A percentile compares a stretch with the other conserved stretches of the same genome.
Conservation (phyloP, 2,329 filamentous ascomycete species). For the Aspergillus sergii region DNA sequence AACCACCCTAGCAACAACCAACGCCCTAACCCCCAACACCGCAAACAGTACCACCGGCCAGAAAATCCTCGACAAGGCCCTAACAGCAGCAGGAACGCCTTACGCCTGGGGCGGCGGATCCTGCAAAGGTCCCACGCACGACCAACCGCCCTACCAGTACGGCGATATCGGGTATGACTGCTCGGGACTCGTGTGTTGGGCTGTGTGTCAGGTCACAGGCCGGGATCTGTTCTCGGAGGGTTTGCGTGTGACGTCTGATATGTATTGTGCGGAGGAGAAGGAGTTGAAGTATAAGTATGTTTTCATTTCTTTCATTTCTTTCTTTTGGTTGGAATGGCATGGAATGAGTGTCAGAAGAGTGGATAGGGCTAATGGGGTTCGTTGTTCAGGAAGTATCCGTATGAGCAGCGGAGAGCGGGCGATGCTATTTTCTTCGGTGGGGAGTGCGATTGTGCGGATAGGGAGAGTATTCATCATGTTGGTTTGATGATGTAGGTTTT, state of each 20-base stretch:
- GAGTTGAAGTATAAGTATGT: not conserved
- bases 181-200: slow-evolving; percentile 31
- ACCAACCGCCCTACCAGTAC: slow-evolving; percentile 27
- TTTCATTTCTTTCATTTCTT: not conserved
- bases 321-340: not conserved
- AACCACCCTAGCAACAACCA: not conserved
- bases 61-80: slow-evolving; percentile 50
- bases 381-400: not conserved
- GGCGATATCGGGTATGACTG: slow-evolving; percentile 32
- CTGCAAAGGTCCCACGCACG: slow-evolving; percentile 27
- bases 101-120: slow-evolving; percentile 33
- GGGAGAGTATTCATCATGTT: slow-evolving; percentile 12
- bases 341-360: not conserved
- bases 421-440: not conserved
- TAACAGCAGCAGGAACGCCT: slow-evolving; percentile 49
- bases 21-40: not conserved
- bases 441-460: not conserved
- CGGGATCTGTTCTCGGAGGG: not conserved
- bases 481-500: slow-evolving; percentile 16
- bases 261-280: not conserved
- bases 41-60: slow-evolving; percentile 14
- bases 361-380: not conserved
- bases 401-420: not conserved
- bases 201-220: slow-evolving; percentile 28
- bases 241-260: not conserved